These are phyloP conservation scores for Cornus kousa DNA, from an alignment of 148 eudicot genomes.

Conservation along the genomic window DNA sequence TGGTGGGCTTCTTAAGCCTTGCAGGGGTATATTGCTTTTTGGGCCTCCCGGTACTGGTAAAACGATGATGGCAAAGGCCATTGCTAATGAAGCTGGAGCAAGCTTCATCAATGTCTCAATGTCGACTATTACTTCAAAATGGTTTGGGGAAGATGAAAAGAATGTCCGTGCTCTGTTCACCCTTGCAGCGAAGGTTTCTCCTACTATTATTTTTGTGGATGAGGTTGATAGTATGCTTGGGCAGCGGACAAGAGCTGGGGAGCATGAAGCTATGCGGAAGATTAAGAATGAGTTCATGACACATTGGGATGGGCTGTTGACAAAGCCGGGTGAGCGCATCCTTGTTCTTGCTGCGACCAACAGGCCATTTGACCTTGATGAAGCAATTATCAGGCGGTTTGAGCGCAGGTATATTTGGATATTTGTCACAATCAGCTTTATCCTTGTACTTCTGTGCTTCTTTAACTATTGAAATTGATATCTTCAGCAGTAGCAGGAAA, in stretches of 20 bases:
- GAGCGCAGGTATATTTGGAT: constrained; percentile 70
- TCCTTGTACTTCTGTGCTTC: background rate
- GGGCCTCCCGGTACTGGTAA: constrained; percentile 97
- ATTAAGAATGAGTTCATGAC: constrained; percentile 96
- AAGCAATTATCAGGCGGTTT: constrained; percentile 90
- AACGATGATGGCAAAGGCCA: constrained; percentile 94
- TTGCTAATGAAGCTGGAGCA: constrained; percentile 97
- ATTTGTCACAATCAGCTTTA: background rate
- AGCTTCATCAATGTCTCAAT: constrained; percentile 92
- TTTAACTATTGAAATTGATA: background rate
- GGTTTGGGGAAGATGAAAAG: constrained; percentile 98
- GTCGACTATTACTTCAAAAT: constrained; percentile 95
- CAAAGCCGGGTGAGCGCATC: constrained; percentile 78
- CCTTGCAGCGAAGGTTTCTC: constrained; percentile 90
- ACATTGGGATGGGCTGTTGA: constrained; percentile 90
- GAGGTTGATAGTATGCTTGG: constrained; percentile 98
- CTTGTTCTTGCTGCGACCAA: constrained; percentile 97
- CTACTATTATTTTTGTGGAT: constrained; percentile 82
- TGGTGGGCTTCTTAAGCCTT: constrained; percentile 94
- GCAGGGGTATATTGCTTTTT: constrained; percentile 79
- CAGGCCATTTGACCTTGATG: constrained; percentile 93
- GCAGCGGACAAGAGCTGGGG: constrained; percentile 85
- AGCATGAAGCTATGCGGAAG: constrained; percentile 96
- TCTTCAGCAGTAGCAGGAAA: background rate
- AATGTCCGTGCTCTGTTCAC: constrained; percentile 88